These are phyloP conservation scores for Phaeophleospora eucalypticola DNA, from an alignment of 2,329 filamentous ascomycete species.

Conservation along the genomic window DNA sequence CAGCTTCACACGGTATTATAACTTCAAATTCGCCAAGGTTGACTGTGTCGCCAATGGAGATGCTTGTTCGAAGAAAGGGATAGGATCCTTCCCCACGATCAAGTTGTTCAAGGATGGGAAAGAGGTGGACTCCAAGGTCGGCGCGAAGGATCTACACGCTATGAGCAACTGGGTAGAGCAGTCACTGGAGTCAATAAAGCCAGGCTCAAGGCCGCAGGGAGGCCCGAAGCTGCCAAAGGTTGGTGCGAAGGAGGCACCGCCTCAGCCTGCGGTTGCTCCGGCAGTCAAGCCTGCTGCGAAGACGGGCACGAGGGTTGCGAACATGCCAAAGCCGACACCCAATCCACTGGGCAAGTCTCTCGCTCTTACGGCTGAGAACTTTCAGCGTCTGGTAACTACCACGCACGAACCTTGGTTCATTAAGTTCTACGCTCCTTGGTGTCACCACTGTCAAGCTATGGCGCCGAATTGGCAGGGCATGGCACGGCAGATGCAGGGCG, in stretches of 20 bases:
- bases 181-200: conserved; percentile 70
- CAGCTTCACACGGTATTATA: conserved; percentile 76
- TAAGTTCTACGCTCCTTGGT: conserved; percentile 99
- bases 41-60: conserved; percentile 84
- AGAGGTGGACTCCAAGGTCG: conserved; percentile 58
- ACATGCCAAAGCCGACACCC: conserved; percentile 52
- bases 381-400: conserved; percentile 79
- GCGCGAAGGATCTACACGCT: conserved; percentile 61
- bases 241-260: conserved; percentile 51
- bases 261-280: conserved; percentile 29
- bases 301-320: conserved; percentile 41
- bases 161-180: conserved; percentile 71
- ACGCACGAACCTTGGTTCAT: conserved; percentile 94
- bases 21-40: conserved; percentile 80
- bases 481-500: conserved; percentile 83
- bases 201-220: conserved; percentile 69
- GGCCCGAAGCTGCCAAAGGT: conserved; percentile 66
- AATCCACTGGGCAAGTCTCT: conserved; percentile 75
- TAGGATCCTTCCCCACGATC: conserved; percentile 72
- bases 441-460: conserved; percentile 89
- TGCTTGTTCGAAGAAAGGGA: conserved; percentile 64
- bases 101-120: conserved; percentile 76
- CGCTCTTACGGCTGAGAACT: conserved; percentile 74
- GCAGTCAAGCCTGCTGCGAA: conserved; percentile 34
- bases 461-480: conserved; percentile 86